Conservation (phyloP, 495 filamentous ascomycete genomes). For the Bombardia bombarda region DNA sequence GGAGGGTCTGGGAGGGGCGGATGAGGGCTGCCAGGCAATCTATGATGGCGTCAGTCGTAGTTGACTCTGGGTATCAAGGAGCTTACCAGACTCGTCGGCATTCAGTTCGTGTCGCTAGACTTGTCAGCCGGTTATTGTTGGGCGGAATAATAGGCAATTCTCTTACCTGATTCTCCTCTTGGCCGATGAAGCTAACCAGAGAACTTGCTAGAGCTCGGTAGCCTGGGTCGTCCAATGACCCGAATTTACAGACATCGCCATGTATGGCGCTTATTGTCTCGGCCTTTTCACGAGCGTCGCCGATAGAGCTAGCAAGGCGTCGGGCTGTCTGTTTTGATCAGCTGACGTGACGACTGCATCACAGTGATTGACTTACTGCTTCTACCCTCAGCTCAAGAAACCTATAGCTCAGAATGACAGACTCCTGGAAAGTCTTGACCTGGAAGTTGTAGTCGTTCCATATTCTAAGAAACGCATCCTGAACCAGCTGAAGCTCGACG, state of each 20-base stretch:
- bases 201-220: constrained; percentile 17
- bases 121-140: neutral
- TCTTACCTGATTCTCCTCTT: constrained; percentile 17
- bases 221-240: constrained; percentile 18
- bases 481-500: constrained; percentile 14
- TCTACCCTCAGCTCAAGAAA: constrained; percentile 13
- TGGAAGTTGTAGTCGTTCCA: constrained; percentile 30
- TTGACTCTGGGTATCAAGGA: neutral
- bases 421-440: constrained; percentile 33
- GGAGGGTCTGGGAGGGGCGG: constrained; percentile 2
- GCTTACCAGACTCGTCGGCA: constrained; percentile 15
- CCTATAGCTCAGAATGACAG: constrained; percentile 11
- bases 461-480: constrained; percentile 19
- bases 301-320: constrained; percentile 23
- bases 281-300: constrained; percentile 23
- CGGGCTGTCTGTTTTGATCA: constrained; percentile 13
- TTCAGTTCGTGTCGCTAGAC: constrained; percentile 14
- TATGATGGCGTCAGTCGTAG: neutral
- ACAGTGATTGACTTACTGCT: constrained; percentile 8
- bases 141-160: neutral
- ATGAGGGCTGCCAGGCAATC: constrained; percentile 21
- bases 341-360: neutral
- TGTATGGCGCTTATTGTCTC: constrained; percentile 24
- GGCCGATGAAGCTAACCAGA: constrained; percentile 10
- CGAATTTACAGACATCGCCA: constrained; percentile 23